These are phyloP conservation scores for Penicillium bovifimosum DNA, from an alignment of 495 filamentous ascomycete genomes.

Conservation along the genomic window DNA sequence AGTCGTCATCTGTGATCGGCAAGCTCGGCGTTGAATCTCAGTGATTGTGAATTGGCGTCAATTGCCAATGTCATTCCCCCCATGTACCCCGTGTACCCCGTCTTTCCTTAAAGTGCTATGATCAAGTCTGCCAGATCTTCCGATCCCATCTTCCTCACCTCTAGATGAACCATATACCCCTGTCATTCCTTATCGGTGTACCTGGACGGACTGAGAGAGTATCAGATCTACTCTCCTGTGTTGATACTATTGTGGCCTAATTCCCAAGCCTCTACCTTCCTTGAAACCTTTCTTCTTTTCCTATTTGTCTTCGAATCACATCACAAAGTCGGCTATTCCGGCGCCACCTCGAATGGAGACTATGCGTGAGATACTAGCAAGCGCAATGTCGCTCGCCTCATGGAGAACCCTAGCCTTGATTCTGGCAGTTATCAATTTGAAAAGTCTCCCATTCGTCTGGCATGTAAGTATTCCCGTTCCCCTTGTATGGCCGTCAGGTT, in stretches of 20 bases:
- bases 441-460: constrained; percentile 58
- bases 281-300: not conserved
- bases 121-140: not conserved
- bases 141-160: not conserved
- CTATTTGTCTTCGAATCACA: not conserved
- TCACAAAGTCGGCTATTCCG: not conserved
- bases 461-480: constrained; percentile 46
- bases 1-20: constrained; percentile 10
- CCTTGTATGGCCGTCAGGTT: not conserved
- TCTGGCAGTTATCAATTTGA: constrained; percentile 54
- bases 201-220: not conserved
- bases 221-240: not conserved
- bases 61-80: not conserved
- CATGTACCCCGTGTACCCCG: not conserved
- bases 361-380: constrained; percentile 21
- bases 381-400: constrained; percentile 26
- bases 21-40: constrained; percentile 1
- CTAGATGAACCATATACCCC: constrained; percentile 6
- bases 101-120: not conserved
- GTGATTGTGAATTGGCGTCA: not conserved
- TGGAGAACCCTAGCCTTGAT: constrained; percentile 53
- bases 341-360: constrained; percentile 13
- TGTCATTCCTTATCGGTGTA: constrained; percentile 3
- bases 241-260: not conserved
- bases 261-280: not conserved